Base-by-base conservation (phyloP, 345 rosid genomes). In the Raphanus sativus region DNA sequence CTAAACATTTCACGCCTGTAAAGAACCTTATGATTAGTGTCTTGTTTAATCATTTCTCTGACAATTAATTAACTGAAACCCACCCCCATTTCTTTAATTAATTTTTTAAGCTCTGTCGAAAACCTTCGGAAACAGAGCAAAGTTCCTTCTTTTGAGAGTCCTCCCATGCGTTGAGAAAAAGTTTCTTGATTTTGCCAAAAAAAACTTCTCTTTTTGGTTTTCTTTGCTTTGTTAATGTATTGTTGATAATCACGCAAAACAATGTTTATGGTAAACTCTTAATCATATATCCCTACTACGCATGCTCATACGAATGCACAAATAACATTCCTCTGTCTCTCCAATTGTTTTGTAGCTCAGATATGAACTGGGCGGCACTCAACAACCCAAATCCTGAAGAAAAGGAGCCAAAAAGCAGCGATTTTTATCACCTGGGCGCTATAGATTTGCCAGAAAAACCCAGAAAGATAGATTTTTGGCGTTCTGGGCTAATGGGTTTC, bases 121-220 rank as follows among this genome's bases (percentile, higher is more conserved):
- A 16, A 74, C 71, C 82, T 81, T 90, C 68, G 97, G 89, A 87
- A 76, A 86, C 83, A 82, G 96, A 80, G 92, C 84, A 82, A 71
- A 69, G 84, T 87, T 87, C 59, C 89, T 81, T 82, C 96, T 92
- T 90, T 90, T 86, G 85, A 90, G 96, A 87, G 63, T 13, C 15
- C 82, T 11, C 55, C 83, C 91, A 86, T 87, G 91, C 91, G 77
- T 75, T 40, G 75, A 83, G 72, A 61, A 75, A 36, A 25, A 24
- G 13, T 25, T 29, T 76, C 60, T 67, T 73, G 60, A 72, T 26
- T 71, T 73, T 50, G 69, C 65, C 5, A 12, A 42, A 42, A 78
- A 61, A 58, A 67, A 58, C 59, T 11, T 30, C 48, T 54, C 1
- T 67, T 67, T 71, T 65, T 66, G 56, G 75, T 11, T 36, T 29